Base-by-base conservation (phyloP, 257 asterid species). In the Rehmannia glutinosa region DNA sequence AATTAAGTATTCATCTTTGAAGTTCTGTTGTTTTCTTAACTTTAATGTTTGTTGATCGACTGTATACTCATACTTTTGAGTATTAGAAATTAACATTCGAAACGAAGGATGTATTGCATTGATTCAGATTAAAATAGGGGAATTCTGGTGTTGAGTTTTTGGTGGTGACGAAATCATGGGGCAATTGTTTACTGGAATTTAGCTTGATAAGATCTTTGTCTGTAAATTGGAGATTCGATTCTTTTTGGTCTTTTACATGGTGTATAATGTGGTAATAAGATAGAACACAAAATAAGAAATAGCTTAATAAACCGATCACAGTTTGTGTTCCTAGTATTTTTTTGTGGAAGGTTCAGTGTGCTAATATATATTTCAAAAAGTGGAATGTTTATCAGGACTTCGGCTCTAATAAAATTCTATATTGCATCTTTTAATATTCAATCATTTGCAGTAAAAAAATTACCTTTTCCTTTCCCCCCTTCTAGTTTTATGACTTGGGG, bases 161-260 rank as follows among this genome's bases (percentile, higher is more conserved):
- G 11, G 56, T 30, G 52, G 42, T 3, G 39, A 57, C 30, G 68
- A 39, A 55, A 62, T 54, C 33, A 27, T 42, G 33, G 12, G 10
- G 8, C 24, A n/a, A 3, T 23, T 57, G 36, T 32, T 13, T 55
- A 13, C 60, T 13, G 63, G 64, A 12, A 24, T 30, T 41, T 65
- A 49, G 69, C 51, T 54, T 10, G 51, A 17, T 59, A 70, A 38
- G 25, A 60, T 66, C 51, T 36, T 62, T 10, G 68, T 47, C 45
- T 68, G 51, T 56, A 5, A 25, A 30, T 12, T 45, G 61, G 46
- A 24, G 62, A 6, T 56, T 49, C 2, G 28, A 11, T 23, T 47
- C 13, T 3, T 19, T 19, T 27, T 16, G 20, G 17, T 17, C 5
- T 42, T n/a, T 42, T 46, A 13, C 13, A 60, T 12, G 33, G 20